Evolutionary conservation across 495 filamentous ascomycete species (phyloP).

Genomic region (Parachaetomium inaequale): DNA sequence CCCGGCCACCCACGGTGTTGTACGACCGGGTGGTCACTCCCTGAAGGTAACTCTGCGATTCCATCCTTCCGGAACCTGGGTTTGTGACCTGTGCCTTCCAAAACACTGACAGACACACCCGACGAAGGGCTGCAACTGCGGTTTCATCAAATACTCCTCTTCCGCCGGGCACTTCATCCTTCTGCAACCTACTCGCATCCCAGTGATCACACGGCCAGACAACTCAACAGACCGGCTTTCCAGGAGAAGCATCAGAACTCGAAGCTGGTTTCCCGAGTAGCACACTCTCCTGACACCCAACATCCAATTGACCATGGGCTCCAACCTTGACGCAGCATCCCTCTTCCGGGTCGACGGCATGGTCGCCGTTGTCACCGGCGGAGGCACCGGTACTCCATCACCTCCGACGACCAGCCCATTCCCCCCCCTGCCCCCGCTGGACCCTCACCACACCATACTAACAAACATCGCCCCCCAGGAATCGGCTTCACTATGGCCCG

Average conservation of each 20-base stretch:
- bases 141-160: too few species aligned
- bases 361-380: slow-evolving; percentile 60
- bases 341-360: slow-evolving; percentile 58
- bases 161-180: too few species aligned
- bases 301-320: not conserved
- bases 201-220: too few species aligned
- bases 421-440: not conserved
- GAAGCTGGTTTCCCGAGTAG: too few species aligned
- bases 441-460: not conserved
- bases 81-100: too few species aligned
- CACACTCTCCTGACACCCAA: not conserved
- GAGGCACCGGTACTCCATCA: slow-evolving; percentile 51
- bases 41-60: too few species aligned
- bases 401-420: not conserved
- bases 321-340: slow-evolving; percentile 17
- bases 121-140: too few species aligned
- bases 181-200: too few species aligned
- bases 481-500: slow-evolving; percentile 64
- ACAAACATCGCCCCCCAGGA: slow-evolving; percentile 36
- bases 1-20: not conserved
- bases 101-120: too few species aligned
- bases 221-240: too few species aligned
- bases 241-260: too few species aligned
- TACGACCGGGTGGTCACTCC: not conserved
- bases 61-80: too few species aligned